Conservation (phyloP, 495 filamentous ascomycete genomes). For the Opeltia flavorubescens region DNA sequence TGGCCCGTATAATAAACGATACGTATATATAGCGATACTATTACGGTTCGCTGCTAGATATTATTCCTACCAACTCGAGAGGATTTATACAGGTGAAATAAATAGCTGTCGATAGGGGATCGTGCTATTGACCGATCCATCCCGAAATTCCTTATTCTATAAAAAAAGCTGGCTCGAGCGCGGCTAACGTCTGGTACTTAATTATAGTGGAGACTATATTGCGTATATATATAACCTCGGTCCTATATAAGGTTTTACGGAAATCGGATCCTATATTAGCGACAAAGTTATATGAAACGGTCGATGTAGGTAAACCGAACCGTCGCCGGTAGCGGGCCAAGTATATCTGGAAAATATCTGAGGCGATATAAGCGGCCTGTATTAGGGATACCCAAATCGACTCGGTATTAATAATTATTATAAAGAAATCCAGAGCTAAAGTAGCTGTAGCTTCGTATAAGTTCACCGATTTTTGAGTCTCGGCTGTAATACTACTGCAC, state of each 20-base stretch:
- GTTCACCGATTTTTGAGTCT: slow-evolving; percentile 24
- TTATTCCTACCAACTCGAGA: background rate
- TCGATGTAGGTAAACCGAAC: slow-evolving; percentile 11
- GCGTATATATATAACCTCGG: slow-evolving; percentile 3
- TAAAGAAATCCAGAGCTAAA: slow-evolving; percentile 11
- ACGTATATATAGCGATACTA: background rate
- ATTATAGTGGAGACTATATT: slow-evolving; percentile 3
- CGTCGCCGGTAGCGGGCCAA: slow-evolving; percentile 13
- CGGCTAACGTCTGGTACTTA: slow-evolving; percentile 6
- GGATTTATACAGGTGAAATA: background rate
- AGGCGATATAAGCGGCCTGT: slow-evolving; percentile 9
- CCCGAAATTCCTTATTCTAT: background rate
- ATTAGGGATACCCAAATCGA: slow-evolving; percentile 1
- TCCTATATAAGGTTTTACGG: background rate
- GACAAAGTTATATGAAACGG: slow-evolving; percentile 13
- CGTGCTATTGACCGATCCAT: background rate
- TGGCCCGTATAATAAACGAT: background rate
- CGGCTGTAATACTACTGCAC: slow-evolving; percentile 15
- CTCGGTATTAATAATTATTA: slow-evolving; percentile 3
- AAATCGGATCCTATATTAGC: slow-evolving; percentile 6
- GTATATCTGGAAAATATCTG: slow-evolving; percentile 5
- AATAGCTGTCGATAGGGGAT: background rate
- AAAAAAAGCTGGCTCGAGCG: slow-evolving; percentile 14
- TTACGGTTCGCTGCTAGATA: background rate
- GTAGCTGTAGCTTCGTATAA: slow-evolving; percentile 17